phyloP scores from a whole-genome alignment of 1,284 basidiomycete species.

The Boletus subluridellus region DNA sequence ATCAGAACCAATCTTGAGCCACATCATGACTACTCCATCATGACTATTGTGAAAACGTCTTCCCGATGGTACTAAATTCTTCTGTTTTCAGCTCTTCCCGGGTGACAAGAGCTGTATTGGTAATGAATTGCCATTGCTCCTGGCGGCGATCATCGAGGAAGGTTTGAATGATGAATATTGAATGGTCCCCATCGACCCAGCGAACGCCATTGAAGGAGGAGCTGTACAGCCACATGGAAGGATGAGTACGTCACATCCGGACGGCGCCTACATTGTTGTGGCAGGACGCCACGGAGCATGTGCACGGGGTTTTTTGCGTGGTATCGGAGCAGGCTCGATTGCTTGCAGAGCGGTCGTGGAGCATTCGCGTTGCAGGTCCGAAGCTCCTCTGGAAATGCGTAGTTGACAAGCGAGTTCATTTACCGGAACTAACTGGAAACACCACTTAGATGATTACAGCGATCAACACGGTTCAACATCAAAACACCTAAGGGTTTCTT shows the following conservation, averaged over 20 bases:
- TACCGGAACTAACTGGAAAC: slow-evolving; percentile 15
- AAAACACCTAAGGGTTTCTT: neutral
- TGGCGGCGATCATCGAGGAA: slow-evolving; percentile 19
- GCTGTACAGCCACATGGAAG: slow-evolving; percentile 13
- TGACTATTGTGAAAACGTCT: neutral
- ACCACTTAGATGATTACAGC: neutral
- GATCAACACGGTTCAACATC: slow-evolving; percentile 12
- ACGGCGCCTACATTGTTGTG: neutral
- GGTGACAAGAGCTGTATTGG: neutral
- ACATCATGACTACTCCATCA: neutral
- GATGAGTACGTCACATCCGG: slow-evolving; percentile 15
- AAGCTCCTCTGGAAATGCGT: slow-evolving; percentile 6
- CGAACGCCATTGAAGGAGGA: slow-evolving; percentile 14
- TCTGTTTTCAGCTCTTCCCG: neutral
- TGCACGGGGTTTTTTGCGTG: slow-evolving; percentile 10
- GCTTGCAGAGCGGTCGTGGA: slow-evolving; percentile 17
- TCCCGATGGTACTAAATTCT: neutral
- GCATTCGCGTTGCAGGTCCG: slow-evolving; percentile 21
- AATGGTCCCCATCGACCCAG: neutral
- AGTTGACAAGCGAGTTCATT: slow-evolving; percentile 4
- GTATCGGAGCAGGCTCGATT: slow-evolving; percentile 9
- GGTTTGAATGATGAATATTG: neutral
- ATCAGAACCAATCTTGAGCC: slow-evolving; percentile 1
- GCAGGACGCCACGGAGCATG: slow-evolving; percentile 18
- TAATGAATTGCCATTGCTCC: neutral